phyloP scores from a whole-genome alignment of 2,329 filamentous ascomycete species.

The Aspergillus texensis region DNA sequence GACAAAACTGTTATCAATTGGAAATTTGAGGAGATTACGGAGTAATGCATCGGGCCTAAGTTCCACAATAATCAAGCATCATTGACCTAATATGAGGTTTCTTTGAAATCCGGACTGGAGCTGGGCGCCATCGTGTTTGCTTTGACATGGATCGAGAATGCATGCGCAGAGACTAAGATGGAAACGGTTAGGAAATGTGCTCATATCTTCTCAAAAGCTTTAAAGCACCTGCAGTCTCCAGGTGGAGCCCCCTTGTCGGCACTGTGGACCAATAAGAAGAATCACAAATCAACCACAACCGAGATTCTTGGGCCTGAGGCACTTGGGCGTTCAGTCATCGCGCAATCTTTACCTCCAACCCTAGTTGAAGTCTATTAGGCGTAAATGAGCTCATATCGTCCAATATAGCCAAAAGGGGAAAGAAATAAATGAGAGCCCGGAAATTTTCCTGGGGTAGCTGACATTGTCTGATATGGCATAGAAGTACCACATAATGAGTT shows the following conservation, averaged over 20 bases:
- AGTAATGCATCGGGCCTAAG: neutral
- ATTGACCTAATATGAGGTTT: neutral
- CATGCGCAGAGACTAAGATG: slow-evolving; percentile 7
- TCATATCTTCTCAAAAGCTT: slow-evolving; percentile 31
- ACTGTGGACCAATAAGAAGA: neutral
- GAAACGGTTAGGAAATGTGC: slow-evolving; percentile 30
- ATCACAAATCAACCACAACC: neutral
- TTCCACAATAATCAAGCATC: neutral
- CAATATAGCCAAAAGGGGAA: neutral
- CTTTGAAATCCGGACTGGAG: neutral
- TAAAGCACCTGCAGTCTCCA: neutral
- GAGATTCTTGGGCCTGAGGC: neutral
- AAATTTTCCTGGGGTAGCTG: neutral
- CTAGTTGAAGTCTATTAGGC: neutral
- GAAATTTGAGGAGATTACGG: neutral
- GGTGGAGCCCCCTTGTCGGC: neutral
- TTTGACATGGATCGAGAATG: neutral
- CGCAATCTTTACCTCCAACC: neutral
- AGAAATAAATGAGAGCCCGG: neutral
- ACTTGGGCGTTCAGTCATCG: neutral
- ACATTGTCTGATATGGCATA: neutral
- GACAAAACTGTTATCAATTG: neutral
- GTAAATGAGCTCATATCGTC: neutral
- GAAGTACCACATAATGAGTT: neutral
- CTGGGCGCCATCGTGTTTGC: neutral